A percentile compares a stretch with the other conserved stretches of the same genome.
These are phyloP conservation scores for Selenicereus undatus DNA, from an alignment of 148 eudicot species.

Conservation along the genomic window DNA sequence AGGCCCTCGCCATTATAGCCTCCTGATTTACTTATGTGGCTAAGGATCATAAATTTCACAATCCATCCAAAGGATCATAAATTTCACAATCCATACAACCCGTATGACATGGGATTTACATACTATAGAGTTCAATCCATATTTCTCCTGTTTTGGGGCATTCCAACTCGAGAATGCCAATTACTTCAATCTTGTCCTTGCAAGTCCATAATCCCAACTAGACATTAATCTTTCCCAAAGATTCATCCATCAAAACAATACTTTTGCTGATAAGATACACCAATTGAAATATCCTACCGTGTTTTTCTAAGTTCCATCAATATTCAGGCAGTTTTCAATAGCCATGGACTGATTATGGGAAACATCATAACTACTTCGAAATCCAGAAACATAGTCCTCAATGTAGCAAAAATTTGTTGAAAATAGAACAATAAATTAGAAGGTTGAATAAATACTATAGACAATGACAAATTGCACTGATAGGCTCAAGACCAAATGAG, in stretches of 20 bases:
- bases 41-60: neutral
- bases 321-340: neutral
- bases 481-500: neutral
- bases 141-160: neutral
- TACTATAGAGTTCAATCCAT: neutral
- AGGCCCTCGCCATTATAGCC: neutral
- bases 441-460: neutral
- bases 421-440: neutral
- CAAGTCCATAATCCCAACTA: neutral
- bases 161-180: neutral
- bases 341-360: neutral
- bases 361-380: neutral
- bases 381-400: neutral
- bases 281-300: neutral
- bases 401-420: neutral
- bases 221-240: neutral
- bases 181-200: neutral
- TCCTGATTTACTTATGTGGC: neutral
- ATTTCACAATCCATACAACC: neutral
- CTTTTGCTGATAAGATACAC: neutral
- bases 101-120: neutral
- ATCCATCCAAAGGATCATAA: neutral
- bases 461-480: neutral
- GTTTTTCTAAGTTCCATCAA: neutral
- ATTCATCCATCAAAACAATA: neutral